These are phyloP conservation scores for Rubia occidens DNA, from an alignment of 305 asterid genomes.

Conservation along the genomic window DNA sequence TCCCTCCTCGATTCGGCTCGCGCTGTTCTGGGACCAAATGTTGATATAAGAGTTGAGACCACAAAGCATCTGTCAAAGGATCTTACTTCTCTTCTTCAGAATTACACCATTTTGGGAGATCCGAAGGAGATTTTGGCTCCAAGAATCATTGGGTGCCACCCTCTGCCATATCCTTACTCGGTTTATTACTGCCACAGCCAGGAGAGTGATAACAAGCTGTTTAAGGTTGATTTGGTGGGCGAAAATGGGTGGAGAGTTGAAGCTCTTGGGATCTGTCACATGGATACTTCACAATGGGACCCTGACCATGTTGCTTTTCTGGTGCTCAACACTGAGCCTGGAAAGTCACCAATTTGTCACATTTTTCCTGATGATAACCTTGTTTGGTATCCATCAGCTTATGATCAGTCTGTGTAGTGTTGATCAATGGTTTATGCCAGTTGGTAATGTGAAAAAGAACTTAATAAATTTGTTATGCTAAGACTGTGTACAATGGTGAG, in stretches of 20 bases:
- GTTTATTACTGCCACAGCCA: conserved; percentile 73
- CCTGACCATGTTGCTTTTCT: conserved; percentile 16
- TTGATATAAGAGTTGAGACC: conserved; percentile 35
- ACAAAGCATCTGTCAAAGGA: conserved; percentile 36
- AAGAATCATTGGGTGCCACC: conserved; percentile 53
- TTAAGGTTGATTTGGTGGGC: conserved; percentile 14
- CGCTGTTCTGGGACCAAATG: conserved; percentile 26
- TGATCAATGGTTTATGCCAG: neutral
- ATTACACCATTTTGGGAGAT: conserved; percentile 39
- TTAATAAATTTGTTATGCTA: neutral
- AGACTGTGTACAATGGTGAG: no score
- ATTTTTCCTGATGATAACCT: conserved; percentile 18
- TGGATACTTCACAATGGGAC: conserved; percentile 21
- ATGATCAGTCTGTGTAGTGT: neutral
- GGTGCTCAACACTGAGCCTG: conserved; percentile 16
- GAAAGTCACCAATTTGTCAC: conserved; percentile 19
- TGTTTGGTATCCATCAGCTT: conserved; percentile 15
- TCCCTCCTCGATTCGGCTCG: conserved; percentile 49
- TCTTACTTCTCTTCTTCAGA: conserved; percentile 32
- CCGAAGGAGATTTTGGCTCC: conserved; percentile 30
- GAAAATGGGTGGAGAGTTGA: conserved; percentile 21
- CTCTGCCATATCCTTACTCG: conserved; percentile 74
- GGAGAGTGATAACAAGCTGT: conserved; percentile 42
- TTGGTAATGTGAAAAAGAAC: neutral
- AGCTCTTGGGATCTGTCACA: conserved; percentile 20